phyloP scores from a whole-genome alignment of 2,329 filamentous ascomycete species.

The Aspergillus sp. region DNA sequence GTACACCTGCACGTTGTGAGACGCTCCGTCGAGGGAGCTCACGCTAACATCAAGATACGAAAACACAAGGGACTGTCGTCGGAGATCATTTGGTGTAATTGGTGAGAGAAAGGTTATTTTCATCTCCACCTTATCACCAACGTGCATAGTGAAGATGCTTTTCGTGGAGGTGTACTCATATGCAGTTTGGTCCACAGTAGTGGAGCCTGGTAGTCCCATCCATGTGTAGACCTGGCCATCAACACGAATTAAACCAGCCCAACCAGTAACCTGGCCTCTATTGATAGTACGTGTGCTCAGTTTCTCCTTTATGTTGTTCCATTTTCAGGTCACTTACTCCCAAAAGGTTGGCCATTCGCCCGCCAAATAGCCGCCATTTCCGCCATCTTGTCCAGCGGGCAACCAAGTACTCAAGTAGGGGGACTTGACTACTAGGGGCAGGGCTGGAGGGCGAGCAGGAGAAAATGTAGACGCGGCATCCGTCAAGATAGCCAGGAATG shows the following conservation, averaged over 20 bases:
- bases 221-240: constrained; percentile 65
- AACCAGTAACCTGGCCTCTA: constrained; percentile 59
- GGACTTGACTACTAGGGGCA: constrained; percentile 71
- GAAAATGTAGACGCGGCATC: constrained; percentile 55
- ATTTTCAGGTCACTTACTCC: constrained; percentile 51
- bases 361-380: constrained; percentile 65
- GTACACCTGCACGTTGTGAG: constrained; percentile 69
- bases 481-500: constrained; percentile 23
- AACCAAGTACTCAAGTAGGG: constrained; percentile 75
- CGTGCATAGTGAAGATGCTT: constrained; percentile 68
- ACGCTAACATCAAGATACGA: constrained; percentile 69
- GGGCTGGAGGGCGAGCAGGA: constrained; percentile 64
- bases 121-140: constrained; percentile 61
- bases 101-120: constrained; percentile 71
- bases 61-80: constrained; percentile 67
- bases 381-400: constrained; percentile 59
- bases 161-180: constrained; percentile 71
- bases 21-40: constrained; percentile 59
- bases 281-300: not conserved
- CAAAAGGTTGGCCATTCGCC: constrained; percentile 70
- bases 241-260: constrained; percentile 69
- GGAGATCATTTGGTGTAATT: constrained; percentile 64
- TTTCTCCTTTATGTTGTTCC: not conserved
- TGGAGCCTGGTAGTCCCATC: constrained; percentile 60
- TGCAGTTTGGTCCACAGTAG: constrained; percentile 56